A percentile compares a stretch with the other conserved stretches of the same genome.
These are phyloP conservation scores for Penicillium sp. DNA, from an alignment of 2,329 filamentous ascomycete genomes.

Conservation along the genomic window DNA sequence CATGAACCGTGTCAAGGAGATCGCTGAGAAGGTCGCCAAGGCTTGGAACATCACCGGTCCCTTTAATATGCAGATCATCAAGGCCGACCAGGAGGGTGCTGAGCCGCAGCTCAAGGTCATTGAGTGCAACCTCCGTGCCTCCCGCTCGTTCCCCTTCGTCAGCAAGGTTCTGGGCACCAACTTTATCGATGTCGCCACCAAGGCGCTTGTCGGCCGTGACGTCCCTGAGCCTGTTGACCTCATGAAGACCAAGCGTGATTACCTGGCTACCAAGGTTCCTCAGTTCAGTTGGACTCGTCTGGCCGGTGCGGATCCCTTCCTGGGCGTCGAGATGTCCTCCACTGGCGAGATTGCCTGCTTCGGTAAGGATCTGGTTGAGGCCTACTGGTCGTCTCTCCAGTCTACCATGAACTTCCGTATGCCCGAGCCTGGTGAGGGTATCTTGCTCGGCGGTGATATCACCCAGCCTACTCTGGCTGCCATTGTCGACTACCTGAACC, in stretches of 20 bases:
- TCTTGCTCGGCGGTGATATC: slow-evolving; percentile 85
- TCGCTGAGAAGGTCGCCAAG: slow-evolving; percentile 91
- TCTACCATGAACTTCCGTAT: slow-evolving; percentile 99
- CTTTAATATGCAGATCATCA: slow-evolving; percentile 99
- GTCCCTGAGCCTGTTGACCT: slow-evolving; percentile 81
- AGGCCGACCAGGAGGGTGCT: slow-evolving; percentile 70
- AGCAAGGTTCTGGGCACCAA: slow-evolving; percentile 94
- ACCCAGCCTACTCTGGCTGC: slow-evolving; percentile 63
- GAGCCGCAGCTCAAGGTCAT: slow-evolving; percentile 85
- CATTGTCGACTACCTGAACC: slow-evolving; percentile 79
- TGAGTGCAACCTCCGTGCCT: slow-evolving; percentile 95
- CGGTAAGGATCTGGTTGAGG: slow-evolving; percentile 89
- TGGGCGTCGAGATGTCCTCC: slow-evolving; percentile 94
- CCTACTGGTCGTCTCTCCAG: slow-evolving; percentile 95
- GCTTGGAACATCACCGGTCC: slow-evolving; percentile 96
- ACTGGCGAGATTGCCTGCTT: slow-evolving; percentile 99
- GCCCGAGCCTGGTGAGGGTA: slow-evolving; percentile 87
- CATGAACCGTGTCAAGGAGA: slow-evolving; percentile 86
- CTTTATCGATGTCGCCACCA: slow-evolving; percentile 94
- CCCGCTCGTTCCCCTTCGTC: slow-evolving; percentile 95
- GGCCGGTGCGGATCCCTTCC: slow-evolving; percentile 91
- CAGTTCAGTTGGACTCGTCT: slow-evolving; percentile 99
- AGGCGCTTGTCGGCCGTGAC: slow-evolving; percentile 77
- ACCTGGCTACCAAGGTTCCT: slow-evolving; percentile 93
- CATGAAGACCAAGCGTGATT: slow-evolving; percentile 84